Percentiles rank a stretch among this genome's conserved stretches.
Evolutionary conservation across 177 flowering plant species (phyloP).

Genomic region (Vitis hybrid): DNA sequence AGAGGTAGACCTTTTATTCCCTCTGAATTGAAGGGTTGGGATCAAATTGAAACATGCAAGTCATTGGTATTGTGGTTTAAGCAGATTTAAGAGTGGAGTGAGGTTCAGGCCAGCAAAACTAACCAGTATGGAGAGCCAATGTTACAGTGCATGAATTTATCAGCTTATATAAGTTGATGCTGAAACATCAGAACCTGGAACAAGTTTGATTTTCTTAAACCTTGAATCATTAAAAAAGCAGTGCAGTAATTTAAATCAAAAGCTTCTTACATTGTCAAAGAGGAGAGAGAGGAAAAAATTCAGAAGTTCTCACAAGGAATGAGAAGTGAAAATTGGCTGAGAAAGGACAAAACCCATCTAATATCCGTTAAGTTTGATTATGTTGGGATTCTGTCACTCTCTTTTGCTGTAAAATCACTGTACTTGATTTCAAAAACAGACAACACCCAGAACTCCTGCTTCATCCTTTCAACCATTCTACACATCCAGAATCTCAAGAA

Average conservation of each 20-base stretch:
- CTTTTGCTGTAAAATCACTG: slow-evolving; percentile 7
- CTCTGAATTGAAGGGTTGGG: too few species aligned
- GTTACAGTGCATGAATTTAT: slow-evolving; percentile 1
- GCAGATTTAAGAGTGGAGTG: background rate
- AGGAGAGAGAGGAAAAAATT: too few species aligned
- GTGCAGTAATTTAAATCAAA: background rate
- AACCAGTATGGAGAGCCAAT: background rate
- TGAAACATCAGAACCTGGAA: background rate
- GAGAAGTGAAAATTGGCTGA: slow-evolving; percentile 20
- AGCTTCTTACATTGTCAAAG: background rate
- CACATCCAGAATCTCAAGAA: slow-evolving; percentile 37
- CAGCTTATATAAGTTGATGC: slow-evolving; percentile 4
- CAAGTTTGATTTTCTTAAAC: background rate
- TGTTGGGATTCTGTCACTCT: slow-evolving; percentile 39
- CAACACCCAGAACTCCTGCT: slow-evolving; percentile 32
- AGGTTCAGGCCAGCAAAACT: background rate
- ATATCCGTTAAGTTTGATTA: slow-evolving; percentile 7
- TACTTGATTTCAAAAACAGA: slow-evolving; percentile 18
- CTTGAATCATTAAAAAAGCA: background rate
- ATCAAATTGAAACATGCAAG: too few species aligned
- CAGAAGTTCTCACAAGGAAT: slow-evolving; percentile 41
- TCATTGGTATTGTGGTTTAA: too few species aligned
- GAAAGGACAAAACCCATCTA: background rate
- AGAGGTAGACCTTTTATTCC: too few species aligned
- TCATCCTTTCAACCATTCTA: slow-evolving; percentile 25